Base-by-base conservation (phyloP, 2,329 filamentous ascomycete species). In the Corniculantispora saksenae region DNA sequence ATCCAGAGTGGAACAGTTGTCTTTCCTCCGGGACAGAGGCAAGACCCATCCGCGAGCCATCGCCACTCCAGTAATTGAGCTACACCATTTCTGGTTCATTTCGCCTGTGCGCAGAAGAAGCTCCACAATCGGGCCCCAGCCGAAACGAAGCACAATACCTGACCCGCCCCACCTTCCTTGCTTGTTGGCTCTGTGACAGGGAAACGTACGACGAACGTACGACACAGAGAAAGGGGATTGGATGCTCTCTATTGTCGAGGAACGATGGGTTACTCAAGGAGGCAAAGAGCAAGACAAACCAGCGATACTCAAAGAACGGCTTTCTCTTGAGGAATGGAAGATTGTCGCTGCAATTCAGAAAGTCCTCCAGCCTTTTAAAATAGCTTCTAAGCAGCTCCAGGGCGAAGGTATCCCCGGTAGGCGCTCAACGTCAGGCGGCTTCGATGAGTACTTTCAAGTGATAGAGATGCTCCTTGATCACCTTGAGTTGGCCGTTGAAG, bases 381-480 rank as follows among this genome's bases (percentile, higher is more conserved):
- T 55, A 32, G 53, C 53, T 4, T 55, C 29, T 35, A 55, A 55
- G 32, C 29, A 55, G 32, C 53, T 38, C 53, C 29, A 55, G 32
- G 53, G 53, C 53, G 25, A 55, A 6, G 53, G 53, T 38, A 32
- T 55, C 35, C 35, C 53, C 19, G 29, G 53, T 55, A 55, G 48
- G 32, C 53, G 53, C 53, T 55, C 29, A 23, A 55, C 32, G 53
- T 55, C 29, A 55, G 53, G 53, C 25, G 21, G 53, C 53, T 55
- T 55, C 17, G 29, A 55, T 55, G 29, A 55, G 53, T 55, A 55
- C 21, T 55, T 55, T 55, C 29, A 55, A 55, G 53, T 55, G 17
- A 38, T 35, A 38, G 27, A 55, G 53, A 55, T 55, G 53, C 53
- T 55, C 23, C 29, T 55, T 32, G 29, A 23, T 55, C 53, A 55